phyloP scores from a whole-genome alignment of 371 early-diverging fungal genomes.

The Apophysomyces sp. region DNA sequence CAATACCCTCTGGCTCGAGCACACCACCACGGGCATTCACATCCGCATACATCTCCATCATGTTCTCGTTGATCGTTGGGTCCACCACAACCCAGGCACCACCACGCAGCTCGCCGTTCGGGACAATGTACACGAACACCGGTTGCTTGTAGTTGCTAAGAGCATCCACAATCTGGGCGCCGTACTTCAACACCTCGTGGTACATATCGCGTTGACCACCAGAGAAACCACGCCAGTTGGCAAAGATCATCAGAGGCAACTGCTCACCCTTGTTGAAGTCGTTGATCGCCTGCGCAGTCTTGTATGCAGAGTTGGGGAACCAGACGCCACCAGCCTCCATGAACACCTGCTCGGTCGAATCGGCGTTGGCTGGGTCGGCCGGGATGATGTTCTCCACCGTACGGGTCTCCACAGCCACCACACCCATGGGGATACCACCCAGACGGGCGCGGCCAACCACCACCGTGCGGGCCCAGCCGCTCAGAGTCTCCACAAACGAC shows the following conservation, averaged over 20 bases:
- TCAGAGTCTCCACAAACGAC: conserved; percentile 83
- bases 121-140: conserved; percentile 96
- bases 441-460: conserved; percentile 94
- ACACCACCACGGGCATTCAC: conserved; percentile 92
- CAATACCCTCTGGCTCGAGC: conserved; percentile 97
- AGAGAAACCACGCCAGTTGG: conserved; percentile 99
- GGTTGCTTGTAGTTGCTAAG: conserved; percentile 93
- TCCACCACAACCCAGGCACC: conserved; percentile 99
- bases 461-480: conserved; percentile 67
- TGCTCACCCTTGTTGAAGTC: conserved; percentile 99
- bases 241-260: conserved; percentile 97
- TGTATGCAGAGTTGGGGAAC: conserved; percentile 98
- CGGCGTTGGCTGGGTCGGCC: conserved; percentile 92
- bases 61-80: conserved; percentile 94
- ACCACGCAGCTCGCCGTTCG: conserved; percentile 96
- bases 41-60: conserved; percentile 99
- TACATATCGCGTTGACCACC: conserved; percentile 99
- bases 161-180: conserved; percentile 97
- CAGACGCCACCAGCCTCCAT: conserved; percentile 98
- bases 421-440: conserved; percentile 97
- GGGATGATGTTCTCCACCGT: conserved; percentile 89
- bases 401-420: conserved; percentile 95
- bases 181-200: conserved; percentile 96
- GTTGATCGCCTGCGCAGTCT: conserved; percentile 98
- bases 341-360: conserved; percentile 86